Base-by-base conservation (phyloP, 305 asterid species). In the Coffea humblotiana region DNA sequence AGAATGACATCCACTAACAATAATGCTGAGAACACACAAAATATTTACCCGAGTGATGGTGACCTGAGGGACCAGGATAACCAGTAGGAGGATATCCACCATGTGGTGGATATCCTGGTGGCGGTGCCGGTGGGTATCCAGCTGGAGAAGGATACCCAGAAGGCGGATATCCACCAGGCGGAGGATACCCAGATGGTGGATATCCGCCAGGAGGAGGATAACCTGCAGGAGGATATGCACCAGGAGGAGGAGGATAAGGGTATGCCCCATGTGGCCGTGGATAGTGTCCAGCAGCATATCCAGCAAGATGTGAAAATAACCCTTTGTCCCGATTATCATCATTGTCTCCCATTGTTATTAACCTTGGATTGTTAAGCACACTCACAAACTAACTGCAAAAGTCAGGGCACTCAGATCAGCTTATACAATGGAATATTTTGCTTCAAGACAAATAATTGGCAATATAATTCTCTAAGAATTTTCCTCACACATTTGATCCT, bases 281-380 rank as follows among this genome's bases (percentile, higher is more conserved):
- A 77, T 89, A 78, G 77, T 89, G 91, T 54, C 91, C 93, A 47
- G 89, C 90, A 37, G 93, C 97, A 88, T 83, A 91, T 58, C 88
- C 90, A 68, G 89, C 95, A 51, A 88, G 86, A 86, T 83, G 61
- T 69, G 94, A 91, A 84, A 91, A 90, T 71, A 90, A 51, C 78
- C 98, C 98, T 81, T 87, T 92, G 76, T 93, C 94, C 71, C 77
- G 84, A 72, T 61, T 67, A 49, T 82, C 82, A 25, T 77, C 78
- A 71, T 81, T 71, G 56, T 84, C 85, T 80, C 85, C 92, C 97
- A 92, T 92, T 79, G 68, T 82, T 84, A 85, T 83, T 80, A 67
- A 29, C 77, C 78, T 56, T n/a, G 49, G 29, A 61, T 75, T 51
- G 27, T 56, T 27, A 47, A 61, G 67, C 29, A n/a, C 29, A 6